Base-by-base conservation (phyloP, 1,139 yeast genomes). In the Lizanozyma gosingica region DNA sequence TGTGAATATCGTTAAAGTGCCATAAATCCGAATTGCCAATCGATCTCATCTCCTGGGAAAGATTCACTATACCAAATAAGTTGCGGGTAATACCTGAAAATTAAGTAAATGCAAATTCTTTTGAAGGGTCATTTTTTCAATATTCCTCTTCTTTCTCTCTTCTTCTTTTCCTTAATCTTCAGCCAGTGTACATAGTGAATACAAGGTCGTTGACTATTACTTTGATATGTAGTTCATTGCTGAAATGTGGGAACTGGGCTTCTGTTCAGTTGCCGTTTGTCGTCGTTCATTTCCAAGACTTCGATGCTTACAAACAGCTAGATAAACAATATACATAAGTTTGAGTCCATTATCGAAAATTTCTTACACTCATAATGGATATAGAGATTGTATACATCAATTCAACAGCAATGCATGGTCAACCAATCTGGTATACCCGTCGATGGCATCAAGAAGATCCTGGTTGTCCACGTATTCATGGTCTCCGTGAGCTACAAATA, bases 401-500 rank as follows among this genome's bases (percentile, higher is more conserved):
- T 18, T 14, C 15, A 35, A 18, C 9, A 27, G 17, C 27, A 14
- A 15, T 36, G 16, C 9, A 9, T 14, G 17, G 29, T 22, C 29
- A 22, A 77, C 66, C 46, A 81, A 57, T 36, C 56, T 59, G 50
- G 71, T 73, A 62, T 78, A 79, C 4, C 82, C 87, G 2, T 62
- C 72, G 22, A 80, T 74, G 3, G 83, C 76, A 14, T 64, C 65
- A 17, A 63, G 47, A 45, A 82, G 60, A 49, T 78, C 83, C 3
- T 56, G 52, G 34, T 72, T 62, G 6, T 71, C 70, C 27, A 82
- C 74, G 49, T 60, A 71, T 57, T 82, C 90, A 43, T 74, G 57
- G 43, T 69, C 82, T 2, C 80, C 72, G 51, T 81, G 88, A 1
- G 88, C 88, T 33, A 77, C 79, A 33, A 67, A 67, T 43, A 82